phyloP scores from a whole-genome alignment of 2,329 filamentous ascomycete species.

The Penicillium hesseltinei region DNA sequence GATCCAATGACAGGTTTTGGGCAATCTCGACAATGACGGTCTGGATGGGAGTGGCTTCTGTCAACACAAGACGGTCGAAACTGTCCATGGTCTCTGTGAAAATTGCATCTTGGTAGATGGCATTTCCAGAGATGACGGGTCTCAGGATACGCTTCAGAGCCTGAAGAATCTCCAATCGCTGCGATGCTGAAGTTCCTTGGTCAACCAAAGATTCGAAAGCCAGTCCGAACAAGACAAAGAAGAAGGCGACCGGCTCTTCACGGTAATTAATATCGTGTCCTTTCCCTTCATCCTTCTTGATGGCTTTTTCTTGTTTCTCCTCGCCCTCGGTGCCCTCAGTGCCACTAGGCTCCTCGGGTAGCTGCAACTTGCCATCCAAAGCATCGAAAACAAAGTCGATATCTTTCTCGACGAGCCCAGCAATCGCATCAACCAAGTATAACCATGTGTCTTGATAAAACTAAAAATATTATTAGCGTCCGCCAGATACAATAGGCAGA shows the following conservation, averaged over 20 bases:
- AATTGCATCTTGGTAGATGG: slow-evolving; percentile 92
- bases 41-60: slow-evolving; percentile 85
- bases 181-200: slow-evolving; percentile 69
- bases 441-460: slow-evolving; percentile 99
- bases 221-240: slow-evolving; percentile 95
- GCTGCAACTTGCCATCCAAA: slow-evolving; percentile 71
- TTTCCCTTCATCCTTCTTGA: slow-evolving; percentile 48
- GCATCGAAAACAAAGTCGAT: slow-evolving; percentile 98
- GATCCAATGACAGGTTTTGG: slow-evolving; percentile 81
- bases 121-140: slow-evolving; percentile 90
- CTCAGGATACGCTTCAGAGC: slow-evolving; percentile 93
- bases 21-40: slow-evolving; percentile 92
- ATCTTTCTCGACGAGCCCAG: slow-evolving; percentile 94
- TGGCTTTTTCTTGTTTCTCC: slow-evolving; percentile 25
- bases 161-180: slow-evolving; percentile 82
- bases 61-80: slow-evolving; percentile 86
- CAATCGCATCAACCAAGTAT: slow-evolving; percentile 94
- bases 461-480: slow-evolving; percentile 26
- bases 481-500: not conserved
- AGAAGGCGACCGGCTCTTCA: slow-evolving; percentile 96
- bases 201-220: slow-evolving; percentile 94
- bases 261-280: slow-evolving; percentile 90
- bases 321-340: slow-evolving; percentile 1
- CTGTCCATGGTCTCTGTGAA: slow-evolving; percentile 98
- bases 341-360: slow-evolving; percentile 30